These are phyloP conservation scores for Nicotiana noctiflora DNA, from an alignment of 257 asterid species.

Conservation along the genomic window DNA sequence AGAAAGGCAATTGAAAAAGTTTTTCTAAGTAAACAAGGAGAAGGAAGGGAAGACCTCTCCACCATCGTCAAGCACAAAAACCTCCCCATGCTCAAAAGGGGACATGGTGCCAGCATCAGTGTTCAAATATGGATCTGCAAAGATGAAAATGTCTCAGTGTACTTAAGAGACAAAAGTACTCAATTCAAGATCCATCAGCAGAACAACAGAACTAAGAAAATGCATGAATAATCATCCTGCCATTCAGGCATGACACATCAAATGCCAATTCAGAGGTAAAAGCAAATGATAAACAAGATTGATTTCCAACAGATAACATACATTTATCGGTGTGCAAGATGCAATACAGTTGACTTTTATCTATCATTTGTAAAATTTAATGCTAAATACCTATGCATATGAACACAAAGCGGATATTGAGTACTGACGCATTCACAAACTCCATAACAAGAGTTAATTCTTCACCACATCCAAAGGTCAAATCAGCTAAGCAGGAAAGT, in stretches of 20 bases:
- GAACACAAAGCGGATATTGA: neutral
- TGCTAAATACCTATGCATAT: neutral
- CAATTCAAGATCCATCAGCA: slow-evolving; percentile 4
- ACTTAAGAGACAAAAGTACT: neutral
- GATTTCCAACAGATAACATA: neutral
- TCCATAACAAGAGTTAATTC: neutral
- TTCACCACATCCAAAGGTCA: neutral
- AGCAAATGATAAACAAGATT: neutral
- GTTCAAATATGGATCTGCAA: slow-evolving; percentile 87
- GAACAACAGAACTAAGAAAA: neutral
- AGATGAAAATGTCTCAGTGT: neutral
- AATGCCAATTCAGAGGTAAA: neutral
- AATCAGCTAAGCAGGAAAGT: neutral
- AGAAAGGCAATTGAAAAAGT: neutral
- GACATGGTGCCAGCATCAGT: slow-evolving; percentile 99
- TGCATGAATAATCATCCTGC: neutral
- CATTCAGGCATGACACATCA: neutral
- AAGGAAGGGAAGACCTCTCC: slow-evolving; percentile 70
- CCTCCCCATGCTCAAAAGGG: slow-evolving; percentile 99
- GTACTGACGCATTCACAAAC: neutral
- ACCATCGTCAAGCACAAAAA: slow-evolving; percentile 94
- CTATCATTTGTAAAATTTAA: neutral
- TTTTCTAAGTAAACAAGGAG: neutral
- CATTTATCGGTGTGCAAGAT: neutral
- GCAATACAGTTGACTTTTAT: neutral